phyloP scores from a whole-genome alignment of 1,284 basidiomycete species.

The Ceraceosorus guamensis region DNA sequence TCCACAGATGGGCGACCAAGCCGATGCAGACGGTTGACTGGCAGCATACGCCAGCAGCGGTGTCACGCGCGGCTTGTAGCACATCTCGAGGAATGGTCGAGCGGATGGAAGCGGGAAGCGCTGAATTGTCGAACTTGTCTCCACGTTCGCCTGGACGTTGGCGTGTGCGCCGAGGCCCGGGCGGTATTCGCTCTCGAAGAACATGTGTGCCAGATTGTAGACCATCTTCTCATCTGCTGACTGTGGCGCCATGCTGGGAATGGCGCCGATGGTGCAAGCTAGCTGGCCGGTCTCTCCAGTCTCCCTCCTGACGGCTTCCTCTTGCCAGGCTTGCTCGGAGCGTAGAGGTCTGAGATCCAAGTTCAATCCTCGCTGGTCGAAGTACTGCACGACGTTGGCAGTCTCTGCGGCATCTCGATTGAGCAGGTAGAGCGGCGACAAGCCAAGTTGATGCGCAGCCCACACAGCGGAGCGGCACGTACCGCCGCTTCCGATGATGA shows the following conservation, averaged over 20 bases:
- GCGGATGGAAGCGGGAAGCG: conserved; percentile 23
- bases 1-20: conserved; percentile 41
- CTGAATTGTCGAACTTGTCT: neutral
- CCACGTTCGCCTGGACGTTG: neutral
- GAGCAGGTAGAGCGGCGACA: conserved; percentile 26
- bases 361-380: conserved; percentile 7
- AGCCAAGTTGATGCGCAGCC: conserved; percentile 19
- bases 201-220: conserved; percentile 18
- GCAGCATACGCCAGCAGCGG: conserved; percentile 34
- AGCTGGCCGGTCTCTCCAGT: conserved; percentile 22
- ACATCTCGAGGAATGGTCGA: conserved; percentile 48
- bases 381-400: conserved; percentile 21
- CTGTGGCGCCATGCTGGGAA: conserved; percentile 37
- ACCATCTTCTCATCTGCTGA: conserved; percentile 43
- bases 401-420: conserved; percentile 26
- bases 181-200: conserved; percentile 22
- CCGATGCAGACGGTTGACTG: conserved; percentile 7
- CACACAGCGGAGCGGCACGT: conserved; percentile 31
- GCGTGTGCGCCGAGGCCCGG: neutral
- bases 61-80: conserved; percentile 48
- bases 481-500: conserved; percentile 33
- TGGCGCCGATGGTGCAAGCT: conserved; percentile 37
- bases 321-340: conserved; percentile 16
- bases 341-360: conserved; percentile 23
- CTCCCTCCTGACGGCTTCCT: conserved; percentile 12